Base-by-base conservation (phyloP, 73 alveolate genomes). In the Paramecium biaurelia region DNA sequence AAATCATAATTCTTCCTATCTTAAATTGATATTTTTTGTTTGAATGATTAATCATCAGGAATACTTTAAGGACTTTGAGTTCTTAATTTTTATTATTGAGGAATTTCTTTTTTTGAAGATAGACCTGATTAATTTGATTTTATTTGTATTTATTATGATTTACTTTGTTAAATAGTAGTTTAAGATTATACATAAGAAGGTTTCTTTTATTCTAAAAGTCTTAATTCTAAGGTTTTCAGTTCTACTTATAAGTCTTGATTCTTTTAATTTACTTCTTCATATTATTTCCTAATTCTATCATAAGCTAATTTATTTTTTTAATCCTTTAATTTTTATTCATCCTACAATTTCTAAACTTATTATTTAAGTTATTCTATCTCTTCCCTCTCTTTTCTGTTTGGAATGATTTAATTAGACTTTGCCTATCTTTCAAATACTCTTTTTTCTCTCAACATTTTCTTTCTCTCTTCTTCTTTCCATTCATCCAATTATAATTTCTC, bases 331-430 rank as follows among this genome's bases (percentile, higher is more conserved):
- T 94, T 97, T 86, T 92, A 74, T 43, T 97, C 98, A 68, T 96
- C 98, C 85, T 95, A 92, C 34, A 96, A 93, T 92, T 96, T 89
- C 94, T 93, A 82, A 28, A 95, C 76, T 76, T 95, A 92, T 58
- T 95, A 95, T 92, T 96, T 97, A 58, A 97, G 94, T 79, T 76
- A 87, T 85, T 97, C 99, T n/a, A 96, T 94, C 89, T 97, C 99
- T 95, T 95, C 98, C 85, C 97, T 96, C 85, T 97, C 99, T 74
- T 96, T 97, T 74, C 96, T 94, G 76, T 59, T 95, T 47, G 92
- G 95, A 58, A 89, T 42, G 18, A 14, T 89, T 20, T 70, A 49
- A 76, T 70, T 30, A 0, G 94, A 57, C 45, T 89, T 68, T 2
- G 49, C 49, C 21, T 89, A 38, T 89, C 94, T 89, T 26, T 89